phyloP scores from a whole-genome alignment of 2,329 filamentous ascomycete species.

The Botrytis deweyae region DNA sequence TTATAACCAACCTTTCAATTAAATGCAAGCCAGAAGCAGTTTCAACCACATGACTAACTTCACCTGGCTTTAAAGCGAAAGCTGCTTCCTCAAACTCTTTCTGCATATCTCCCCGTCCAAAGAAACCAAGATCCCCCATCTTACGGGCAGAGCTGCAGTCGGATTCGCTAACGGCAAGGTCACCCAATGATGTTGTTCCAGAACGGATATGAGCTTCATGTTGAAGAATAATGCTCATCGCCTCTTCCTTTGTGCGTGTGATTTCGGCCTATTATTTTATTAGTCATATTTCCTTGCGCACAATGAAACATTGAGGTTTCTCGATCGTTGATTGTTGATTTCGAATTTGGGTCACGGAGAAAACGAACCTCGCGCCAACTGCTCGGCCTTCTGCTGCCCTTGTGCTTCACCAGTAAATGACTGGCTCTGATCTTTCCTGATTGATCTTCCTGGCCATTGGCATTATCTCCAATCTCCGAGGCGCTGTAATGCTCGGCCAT shows the following conservation, averaged over 20 bases:
- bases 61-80: slow-evolving; percentile 81
- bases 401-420: slow-evolving; percentile 92
- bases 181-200: slow-evolving; percentile 68
- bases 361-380: slow-evolving; percentile 78
- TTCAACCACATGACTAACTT: slow-evolving; percentile 84
- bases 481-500: slow-evolving; percentile 86
- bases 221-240: slow-evolving; percentile 69
- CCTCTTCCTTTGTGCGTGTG: slow-evolving; percentile 84
- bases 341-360: neutral
- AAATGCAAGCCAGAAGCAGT: slow-evolving; percentile 93
- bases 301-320: neutral
- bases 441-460: slow-evolving; percentile 41
- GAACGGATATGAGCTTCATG: slow-evolving; percentile 75
- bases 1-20: slow-evolving; percentile 72
- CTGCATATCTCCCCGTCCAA: slow-evolving; percentile 94
- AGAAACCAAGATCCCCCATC: slow-evolving; percentile 91
- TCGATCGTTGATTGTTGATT: neutral
- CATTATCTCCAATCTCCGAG: slow-evolving; percentile 44
- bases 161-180: slow-evolving; percentile 83
- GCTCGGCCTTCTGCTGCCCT: slow-evolving; percentile 79
- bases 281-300: slow-evolving; percentile 19
- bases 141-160: slow-evolving; percentile 96
- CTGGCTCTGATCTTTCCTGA: slow-evolving; percentile 90
- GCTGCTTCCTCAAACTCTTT: slow-evolving; percentile 97
- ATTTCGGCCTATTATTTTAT: slow-evolving; percentile 62